Evolutionary conservation across 495 filamentous ascomycete species (phyloP), one percentile per base, ranked within the genome.

Genomic region (Tuber microsphaerosporum): DNA sequence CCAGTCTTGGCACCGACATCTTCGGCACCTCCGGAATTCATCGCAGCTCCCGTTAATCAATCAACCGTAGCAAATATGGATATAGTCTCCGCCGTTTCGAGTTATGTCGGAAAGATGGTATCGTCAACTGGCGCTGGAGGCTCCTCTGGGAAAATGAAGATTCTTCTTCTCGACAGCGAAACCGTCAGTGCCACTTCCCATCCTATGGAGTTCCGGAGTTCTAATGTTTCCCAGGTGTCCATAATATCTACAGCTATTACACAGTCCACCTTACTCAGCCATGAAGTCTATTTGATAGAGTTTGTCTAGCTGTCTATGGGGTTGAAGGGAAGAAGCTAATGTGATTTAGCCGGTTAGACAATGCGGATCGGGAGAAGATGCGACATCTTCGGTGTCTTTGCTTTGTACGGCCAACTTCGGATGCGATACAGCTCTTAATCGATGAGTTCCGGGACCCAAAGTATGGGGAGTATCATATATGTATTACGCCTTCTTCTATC

Each of bases 21-120:
- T 78, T 72, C 69, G 68, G 41, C 73, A 75, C 31, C 71, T 72
- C 42, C 51, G 43, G 44, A 77, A 76, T 70, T 14, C 69, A 56
- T 42, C 39, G n/a, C 22, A 34, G 71, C 73, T 19, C 39, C 22
- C 39, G 46, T 77, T 22, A 72, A 69, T 37, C 10, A 44, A 43
- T 70, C 26, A n/a, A 10, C 71, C 34, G 17, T 42, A 75, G 69
- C 37, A 34, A 34, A 65, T 69, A 99, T 99, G 96, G 96, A 99
- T 84, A 89, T 97, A 81, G 92, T 96, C 75, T 90, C 93, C 81
- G 92, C 94, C 73, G 91, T 97, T 83, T 92, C 93, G 78, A 92
- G 93, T 85, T 99, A 98, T 88, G 91, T 99, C 87, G 91, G 92
- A 83, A 97, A 94, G 89, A 97, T 99, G 91, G 90, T 97, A 84